Evolutionary conservation across 768 basidiomycete genomes (phyloP).

Genomic region (Mycena haematopus): DNA sequence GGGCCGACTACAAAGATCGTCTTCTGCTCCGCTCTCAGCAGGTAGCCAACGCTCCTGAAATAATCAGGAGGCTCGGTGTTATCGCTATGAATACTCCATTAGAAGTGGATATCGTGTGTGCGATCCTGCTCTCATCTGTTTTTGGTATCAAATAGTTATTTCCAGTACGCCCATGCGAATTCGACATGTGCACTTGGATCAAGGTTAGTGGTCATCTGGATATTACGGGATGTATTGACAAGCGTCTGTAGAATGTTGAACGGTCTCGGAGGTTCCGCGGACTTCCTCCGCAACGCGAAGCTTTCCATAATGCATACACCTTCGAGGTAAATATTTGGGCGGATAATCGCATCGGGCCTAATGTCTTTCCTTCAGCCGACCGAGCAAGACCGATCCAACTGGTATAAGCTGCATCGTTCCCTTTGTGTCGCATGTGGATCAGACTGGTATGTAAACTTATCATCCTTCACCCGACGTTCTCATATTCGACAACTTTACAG

Average conservation of each 20-base stretch:
- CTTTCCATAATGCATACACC: conserved; percentile 60
- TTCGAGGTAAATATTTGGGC: conserved; percentile 38
- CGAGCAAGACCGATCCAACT: conserved; percentile 54
- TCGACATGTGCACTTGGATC: conserved; percentile 58
- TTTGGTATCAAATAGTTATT: not conserved
- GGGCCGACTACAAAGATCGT: conserved; percentile 52
- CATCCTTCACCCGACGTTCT: not conserved
- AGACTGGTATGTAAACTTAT: conserved; percentile 44
- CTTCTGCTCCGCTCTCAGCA: conserved; percentile 56
- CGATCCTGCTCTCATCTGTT: not conserved
- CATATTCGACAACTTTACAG: conserved; percentile 29
- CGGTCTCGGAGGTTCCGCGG: conserved; percentile 54
- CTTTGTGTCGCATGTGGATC: conserved; percentile 54
- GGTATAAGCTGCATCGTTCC: conserved; percentile 58
- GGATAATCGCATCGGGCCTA: not conserved
- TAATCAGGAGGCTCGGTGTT: conserved; percentile 53
- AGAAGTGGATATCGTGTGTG: conserved; percentile 54
- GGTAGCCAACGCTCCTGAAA: conserved; percentile 57
- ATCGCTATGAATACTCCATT: conserved; percentile 61
- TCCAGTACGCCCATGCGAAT: conserved; percentile 56
- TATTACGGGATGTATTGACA: not conserved
- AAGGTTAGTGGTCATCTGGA: conserved; percentile 26
- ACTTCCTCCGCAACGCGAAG: conserved; percentile 57
- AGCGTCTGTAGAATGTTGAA: conserved; percentile 48
- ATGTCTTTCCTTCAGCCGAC: conserved; percentile 38